Conservation (phyloP, 1,284 basidiomycete species). For the Hortiboletus rubellus region DNA sequence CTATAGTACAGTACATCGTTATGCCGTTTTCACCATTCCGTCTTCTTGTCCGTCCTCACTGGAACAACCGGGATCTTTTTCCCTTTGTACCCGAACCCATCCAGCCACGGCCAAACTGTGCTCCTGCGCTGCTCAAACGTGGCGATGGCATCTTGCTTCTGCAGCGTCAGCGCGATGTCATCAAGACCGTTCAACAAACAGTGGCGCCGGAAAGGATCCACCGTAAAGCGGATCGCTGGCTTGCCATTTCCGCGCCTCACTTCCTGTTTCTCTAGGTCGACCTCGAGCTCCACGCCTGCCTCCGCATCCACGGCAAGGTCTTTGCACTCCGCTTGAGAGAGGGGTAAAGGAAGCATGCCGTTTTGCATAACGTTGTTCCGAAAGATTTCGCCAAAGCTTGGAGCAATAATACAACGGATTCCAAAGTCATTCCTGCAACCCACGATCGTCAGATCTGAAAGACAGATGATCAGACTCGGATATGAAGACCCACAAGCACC, state of each 20-base stretch:
- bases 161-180: slow-evolving; percentile 90
- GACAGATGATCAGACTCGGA: neutral
- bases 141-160: slow-evolving; percentile 68
- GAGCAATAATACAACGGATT: slow-evolving; percentile 89
- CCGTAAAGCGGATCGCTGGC: slow-evolving; percentile 70
- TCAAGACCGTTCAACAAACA: slow-evolving; percentile 93
- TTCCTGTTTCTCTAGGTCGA: slow-evolving; percentile 88
- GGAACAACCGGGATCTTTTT: slow-evolving; percentile 64
- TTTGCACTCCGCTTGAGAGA: slow-evolving; percentile 78
- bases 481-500: slow-evolving; percentile 77
- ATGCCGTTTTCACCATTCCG: slow-evolving; percentile 67
- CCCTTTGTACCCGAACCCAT: slow-evolving; percentile 88
- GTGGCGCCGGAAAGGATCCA: slow-evolving; percentile 87
- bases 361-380: slow-evolving; percentile 93
- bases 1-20: neutral
- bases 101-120: slow-evolving; percentile 87
- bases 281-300: slow-evolving; percentile 78
- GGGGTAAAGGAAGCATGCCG: slow-evolving; percentile 86
- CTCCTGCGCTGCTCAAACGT: slow-evolving; percentile 78
- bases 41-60: slow-evolving; percentile 51
- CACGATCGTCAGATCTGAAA: slow-evolving; percentile 8
- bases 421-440: slow-evolving; percentile 86
- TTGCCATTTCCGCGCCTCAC: slow-evolving; percentile 78
- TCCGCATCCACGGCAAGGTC: slow-evolving; percentile 80
- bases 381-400: slow-evolving; percentile 96